Evolutionary conservation across 31 red algal genomes (phyloP).

Genomic region (Endocladia muricata): DNA sequence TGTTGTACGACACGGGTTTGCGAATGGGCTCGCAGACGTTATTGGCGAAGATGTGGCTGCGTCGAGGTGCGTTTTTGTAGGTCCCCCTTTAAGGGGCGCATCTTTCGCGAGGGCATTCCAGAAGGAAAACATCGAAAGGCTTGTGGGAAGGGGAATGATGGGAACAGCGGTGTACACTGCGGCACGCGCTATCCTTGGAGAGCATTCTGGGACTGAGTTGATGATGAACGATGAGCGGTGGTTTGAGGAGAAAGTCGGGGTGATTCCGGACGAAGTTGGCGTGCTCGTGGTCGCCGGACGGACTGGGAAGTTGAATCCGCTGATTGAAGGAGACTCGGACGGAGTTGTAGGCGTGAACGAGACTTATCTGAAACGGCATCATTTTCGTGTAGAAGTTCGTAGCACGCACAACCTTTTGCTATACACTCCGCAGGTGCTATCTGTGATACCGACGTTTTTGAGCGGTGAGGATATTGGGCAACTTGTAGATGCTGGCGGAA

Average conservation of each 20-base stretch:
- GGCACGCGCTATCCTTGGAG: slow-evolving; percentile 41
- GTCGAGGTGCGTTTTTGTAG: slow-evolving; percentile 46
- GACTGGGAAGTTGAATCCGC: slow-evolving; percentile 45
- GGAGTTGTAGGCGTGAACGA: slow-evolving; percentile 63
- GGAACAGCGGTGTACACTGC: slow-evolving; percentile 23
- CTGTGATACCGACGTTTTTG: slow-evolving; percentile 34
- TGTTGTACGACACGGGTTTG: slow-evolving; percentile 56
- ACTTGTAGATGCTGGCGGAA: too few species aligned
- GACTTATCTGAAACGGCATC: slow-evolving; percentile 37
- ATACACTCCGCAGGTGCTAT: slow-evolving; percentile 32
- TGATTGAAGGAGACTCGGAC: slow-evolving; percentile 67
- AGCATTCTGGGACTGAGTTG: slow-evolving; percentile 41
- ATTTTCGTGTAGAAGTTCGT: slow-evolving; percentile 32
- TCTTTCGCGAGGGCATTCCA: slow-evolving; percentile 55
- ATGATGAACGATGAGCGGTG: slow-evolving; percentile 49
- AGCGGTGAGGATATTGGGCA: slow-evolving; percentile 42
- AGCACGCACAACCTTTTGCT: slow-evolving; percentile 58
- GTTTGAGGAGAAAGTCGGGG: slow-evolving; percentile 43
- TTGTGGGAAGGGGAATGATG: slow-evolving; percentile 12
- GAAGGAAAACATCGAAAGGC: slow-evolving; percentile 14
- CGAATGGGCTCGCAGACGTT: slow-evolving; percentile 30
- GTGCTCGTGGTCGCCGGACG: slow-evolving; percentile 51
- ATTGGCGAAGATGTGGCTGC: slow-evolving; percentile 7
- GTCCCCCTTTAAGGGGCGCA: slow-evolving; percentile 53
- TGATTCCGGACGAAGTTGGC: slow-evolving; percentile 38